Conservation (phyloP, 2,329 filamentous ascomycete genomes). For the Colletotrichum musae region DNA sequence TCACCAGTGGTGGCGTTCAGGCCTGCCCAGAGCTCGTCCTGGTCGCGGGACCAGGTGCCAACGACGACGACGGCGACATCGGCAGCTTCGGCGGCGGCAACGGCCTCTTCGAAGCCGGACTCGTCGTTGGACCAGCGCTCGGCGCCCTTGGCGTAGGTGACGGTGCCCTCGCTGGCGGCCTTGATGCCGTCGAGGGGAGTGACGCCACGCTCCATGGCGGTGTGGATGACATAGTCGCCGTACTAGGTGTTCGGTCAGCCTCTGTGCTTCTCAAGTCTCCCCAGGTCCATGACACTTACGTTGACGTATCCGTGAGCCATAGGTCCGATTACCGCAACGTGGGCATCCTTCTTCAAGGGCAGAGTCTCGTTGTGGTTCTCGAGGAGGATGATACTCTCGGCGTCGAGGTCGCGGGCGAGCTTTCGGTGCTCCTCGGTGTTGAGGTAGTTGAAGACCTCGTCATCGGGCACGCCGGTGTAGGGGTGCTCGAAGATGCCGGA, state of each 20-base stretch:
- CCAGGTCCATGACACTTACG: constrained; percentile 55
- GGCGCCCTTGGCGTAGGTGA: constrained; percentile 79
- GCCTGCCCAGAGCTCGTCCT: constrained; percentile 78
- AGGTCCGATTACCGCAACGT: constrained; percentile 80
- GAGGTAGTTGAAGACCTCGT: constrained; percentile 70
- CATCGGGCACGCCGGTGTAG: constrained; percentile 70
- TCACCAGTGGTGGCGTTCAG: constrained; percentile 83
- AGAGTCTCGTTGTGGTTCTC: constrained; percentile 70
- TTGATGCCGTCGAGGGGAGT: constrained; percentile 80
- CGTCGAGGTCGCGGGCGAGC: constrained; percentile 74
- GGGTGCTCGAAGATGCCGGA: constrained; percentile 81
- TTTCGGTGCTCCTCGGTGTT: constrained; percentile 72
- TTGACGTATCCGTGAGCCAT: constrained; percentile 82
- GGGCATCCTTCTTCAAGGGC: constrained; percentile 74
- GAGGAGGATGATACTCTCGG: constrained; percentile 73
- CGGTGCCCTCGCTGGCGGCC: constrained; percentile 69
- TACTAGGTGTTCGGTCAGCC: constrained; percentile 58
- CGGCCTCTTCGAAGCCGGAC: constrained; percentile 76
- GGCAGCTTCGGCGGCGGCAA: constrained; percentile 75
- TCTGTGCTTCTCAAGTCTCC: not conserved
- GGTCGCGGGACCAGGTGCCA: constrained; percentile 83
- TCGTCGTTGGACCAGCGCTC: constrained; percentile 81
- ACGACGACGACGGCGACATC: constrained; percentile 82
- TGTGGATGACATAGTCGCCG: constrained; percentile 80
- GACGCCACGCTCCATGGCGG: constrained; percentile 74